Evolutionary conservation across 495 filamentous ascomycete genomes (phyloP).

Genomic region (Talaromyces nanjingensis): DNA sequence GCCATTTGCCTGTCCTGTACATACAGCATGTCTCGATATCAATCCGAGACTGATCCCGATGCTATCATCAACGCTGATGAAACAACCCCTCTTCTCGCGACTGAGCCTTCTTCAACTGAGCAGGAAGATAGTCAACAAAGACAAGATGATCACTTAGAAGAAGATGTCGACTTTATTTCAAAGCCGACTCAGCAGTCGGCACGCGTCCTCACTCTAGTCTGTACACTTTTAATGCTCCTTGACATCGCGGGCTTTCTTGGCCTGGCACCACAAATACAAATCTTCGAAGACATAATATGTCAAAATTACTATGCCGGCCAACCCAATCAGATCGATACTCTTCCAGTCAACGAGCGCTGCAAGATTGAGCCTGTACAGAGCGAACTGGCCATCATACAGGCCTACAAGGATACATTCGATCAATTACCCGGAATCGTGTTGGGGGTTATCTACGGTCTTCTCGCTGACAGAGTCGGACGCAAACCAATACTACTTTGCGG

Average conservation of each 20-base stretch:
- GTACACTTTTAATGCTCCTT: not conserved
- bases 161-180: not conserved
- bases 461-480: conserved; percentile 36
- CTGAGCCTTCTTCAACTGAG: not conserved
- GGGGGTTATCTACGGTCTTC: conserved; percentile 24
- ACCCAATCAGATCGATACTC: not conserved
- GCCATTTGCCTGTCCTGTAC: not conserved
- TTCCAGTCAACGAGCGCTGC: conserved; percentile 17
- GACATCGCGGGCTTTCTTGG: conserved; percentile 21
- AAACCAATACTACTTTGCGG: conserved; percentile 31
- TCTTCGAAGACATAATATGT: conserved; percentile 37
- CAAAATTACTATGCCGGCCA: conserved; percentile 19
- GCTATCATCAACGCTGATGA: not conserved
- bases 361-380: conserved; percentile 39
- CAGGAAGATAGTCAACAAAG: not conserved
- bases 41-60: not conserved
- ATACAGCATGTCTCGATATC: not conserved
- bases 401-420: conserved; percentile 31
- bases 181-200: not conserved
- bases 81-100: not conserved
- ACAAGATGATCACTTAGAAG: not conserved
- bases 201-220: not conserved
- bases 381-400: conserved; percentile 32
- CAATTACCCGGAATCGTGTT: conserved; percentile 29
- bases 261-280: conserved; percentile 25